Percentiles rank a stretch among this genome's conserved stretches.
Conservation (phyloP, 1,284 basidiomycete species). For the Ganoderma multipileum region DNA sequence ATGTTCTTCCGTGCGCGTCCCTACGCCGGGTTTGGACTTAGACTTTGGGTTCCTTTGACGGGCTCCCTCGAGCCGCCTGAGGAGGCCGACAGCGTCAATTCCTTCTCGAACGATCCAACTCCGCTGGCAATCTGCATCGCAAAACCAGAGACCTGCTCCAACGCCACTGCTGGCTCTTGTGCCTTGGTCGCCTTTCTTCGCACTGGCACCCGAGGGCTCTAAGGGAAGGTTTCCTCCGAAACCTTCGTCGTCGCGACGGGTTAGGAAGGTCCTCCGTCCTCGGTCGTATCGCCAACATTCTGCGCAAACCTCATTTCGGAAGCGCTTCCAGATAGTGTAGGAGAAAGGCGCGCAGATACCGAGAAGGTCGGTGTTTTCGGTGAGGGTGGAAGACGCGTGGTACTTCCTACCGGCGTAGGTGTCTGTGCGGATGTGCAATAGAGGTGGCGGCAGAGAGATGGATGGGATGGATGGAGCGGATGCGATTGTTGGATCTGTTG, state of each 20-base stretch:
- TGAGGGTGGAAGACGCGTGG: conserved; percentile 33
- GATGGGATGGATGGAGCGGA: conserved; percentile 5
- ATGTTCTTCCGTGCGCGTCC: conserved; percentile 2
- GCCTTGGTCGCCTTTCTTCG: background rate
- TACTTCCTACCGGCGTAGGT: conserved; percentile 38
- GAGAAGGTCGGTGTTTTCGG: conserved; percentile 31
- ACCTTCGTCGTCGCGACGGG: conserved; percentile 36
- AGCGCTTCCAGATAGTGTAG: conserved; percentile 45
- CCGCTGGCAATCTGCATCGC: conserved; percentile 53
- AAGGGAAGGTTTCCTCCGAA: background rate
- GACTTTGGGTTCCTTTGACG: conserved; percentile 42
- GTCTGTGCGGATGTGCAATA: conserved; percentile 29
- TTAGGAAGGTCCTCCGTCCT: conserved; percentile 41
- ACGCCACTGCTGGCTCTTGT: background rate
- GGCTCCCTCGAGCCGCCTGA: conserved; percentile 42
- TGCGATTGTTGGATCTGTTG: conserved; percentile 5
- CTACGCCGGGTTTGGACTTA: conserved; percentile 27
- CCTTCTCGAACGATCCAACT: conserved; percentile 48
- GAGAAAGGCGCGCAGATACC: conserved; percentile 37
- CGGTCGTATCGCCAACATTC: conserved; percentile 68
- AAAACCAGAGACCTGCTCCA: conserved; percentile 59
- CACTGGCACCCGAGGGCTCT: too few species aligned
- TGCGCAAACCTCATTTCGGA: conserved; percentile 69
- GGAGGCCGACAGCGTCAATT: conserved; percentile 40
- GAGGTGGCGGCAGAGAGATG: background rate